phyloP scores from a whole-genome alignment of 208 protist species.

The Angomonas desouzai region DNA sequence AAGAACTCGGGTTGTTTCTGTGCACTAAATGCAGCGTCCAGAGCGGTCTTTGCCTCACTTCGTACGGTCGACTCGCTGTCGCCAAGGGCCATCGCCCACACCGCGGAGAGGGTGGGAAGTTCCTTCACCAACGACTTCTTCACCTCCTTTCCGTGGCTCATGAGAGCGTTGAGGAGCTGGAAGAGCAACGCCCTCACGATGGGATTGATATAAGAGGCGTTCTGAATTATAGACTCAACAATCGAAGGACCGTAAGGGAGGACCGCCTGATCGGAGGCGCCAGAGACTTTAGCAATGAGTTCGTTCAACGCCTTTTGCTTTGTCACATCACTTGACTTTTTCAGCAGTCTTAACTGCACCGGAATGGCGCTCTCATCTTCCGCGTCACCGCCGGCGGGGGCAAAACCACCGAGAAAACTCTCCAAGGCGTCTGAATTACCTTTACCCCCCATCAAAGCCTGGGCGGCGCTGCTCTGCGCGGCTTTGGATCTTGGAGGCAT shows the following conservation, averaged over 20 bases:
- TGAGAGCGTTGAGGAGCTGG: conserved; percentile 41
- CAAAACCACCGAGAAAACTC: conserved; percentile 70
- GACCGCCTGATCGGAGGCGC: conserved; percentile 31
- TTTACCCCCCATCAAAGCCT: conserved; percentile 39
- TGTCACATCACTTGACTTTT: conserved; percentile 80
- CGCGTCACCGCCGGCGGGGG: conserved; percentile 13
- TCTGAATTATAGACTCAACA: conserved; percentile 49
- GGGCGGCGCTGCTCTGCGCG: conserved; percentile 63
- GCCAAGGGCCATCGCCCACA: conserved; percentile 79
- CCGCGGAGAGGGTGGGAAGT: conserved; percentile 46
- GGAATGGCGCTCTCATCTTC: conserved; percentile 43
- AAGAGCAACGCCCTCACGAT: conserved; percentile 55
- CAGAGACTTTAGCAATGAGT: conserved; percentile 31
- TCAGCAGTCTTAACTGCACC: conserved; percentile 64
- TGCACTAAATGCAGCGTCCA: conserved; percentile 49
- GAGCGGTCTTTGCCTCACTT: conserved; percentile 43
- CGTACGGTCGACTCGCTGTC: conserved; percentile 71
- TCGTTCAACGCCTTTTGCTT: conserved; percentile 79
- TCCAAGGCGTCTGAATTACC: conserved; percentile 40
- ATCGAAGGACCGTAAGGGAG: conserved; percentile 44
- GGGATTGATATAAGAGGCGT: conserved; percentile 64
- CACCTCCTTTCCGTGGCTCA: conserved; percentile 41
- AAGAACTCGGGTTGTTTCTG: conserved; percentile 66
- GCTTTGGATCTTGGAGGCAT: conserved; percentile 36
- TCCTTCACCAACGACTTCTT: conserved; percentile 32